Percentiles rank a stretch among this genome's conserved stretches.
phyloP scores from a whole-genome alignment of 371 early-diverging fungal genomes.

The Syncephalis plumigaleata region DNA sequence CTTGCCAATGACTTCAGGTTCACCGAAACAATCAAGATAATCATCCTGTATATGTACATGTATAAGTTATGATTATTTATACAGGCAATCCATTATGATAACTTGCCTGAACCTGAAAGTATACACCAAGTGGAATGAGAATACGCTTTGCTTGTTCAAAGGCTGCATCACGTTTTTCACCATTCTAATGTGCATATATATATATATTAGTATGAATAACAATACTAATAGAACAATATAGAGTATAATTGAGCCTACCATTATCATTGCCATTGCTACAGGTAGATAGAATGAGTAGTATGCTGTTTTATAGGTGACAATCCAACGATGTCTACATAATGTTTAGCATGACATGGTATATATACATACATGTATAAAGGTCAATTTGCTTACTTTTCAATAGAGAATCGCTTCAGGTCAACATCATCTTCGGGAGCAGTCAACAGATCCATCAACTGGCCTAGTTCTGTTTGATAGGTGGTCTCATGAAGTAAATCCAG shows the following conservation, averaged over 20 bases:
- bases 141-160: constrained; percentile 68
- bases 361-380: background rate
- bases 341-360: background rate
- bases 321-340: constrained; percentile 57
- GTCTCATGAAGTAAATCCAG: constrained; percentile 89
- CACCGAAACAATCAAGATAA: constrained; percentile 85
- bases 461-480: constrained; percentile 91
- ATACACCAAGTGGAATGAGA: constrained; percentile 85
- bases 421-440: constrained; percentile 91
- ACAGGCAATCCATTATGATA: background rate
- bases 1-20: constrained; percentile 87
- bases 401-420: constrained; percentile 74
- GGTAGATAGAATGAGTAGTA: constrained; percentile 98
- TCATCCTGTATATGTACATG: constrained; percentile 46
- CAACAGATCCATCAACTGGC: constrained; percentile 90
- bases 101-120: constrained; percentile 79
- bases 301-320: constrained; percentile 95
- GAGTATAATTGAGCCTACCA: constrained; percentile 24
- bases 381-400: constrained; percentile 44
- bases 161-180: constrained; percentile 50
- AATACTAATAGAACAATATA: background rate
- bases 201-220: background rate
- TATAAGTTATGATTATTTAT: background rate
- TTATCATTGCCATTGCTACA: constrained; percentile 81
- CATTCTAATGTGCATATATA: constrained; percentile 23